phyloP scores from a whole-genome alignment of 352 stramenopile species.

The Pythium biforme region DNA sequence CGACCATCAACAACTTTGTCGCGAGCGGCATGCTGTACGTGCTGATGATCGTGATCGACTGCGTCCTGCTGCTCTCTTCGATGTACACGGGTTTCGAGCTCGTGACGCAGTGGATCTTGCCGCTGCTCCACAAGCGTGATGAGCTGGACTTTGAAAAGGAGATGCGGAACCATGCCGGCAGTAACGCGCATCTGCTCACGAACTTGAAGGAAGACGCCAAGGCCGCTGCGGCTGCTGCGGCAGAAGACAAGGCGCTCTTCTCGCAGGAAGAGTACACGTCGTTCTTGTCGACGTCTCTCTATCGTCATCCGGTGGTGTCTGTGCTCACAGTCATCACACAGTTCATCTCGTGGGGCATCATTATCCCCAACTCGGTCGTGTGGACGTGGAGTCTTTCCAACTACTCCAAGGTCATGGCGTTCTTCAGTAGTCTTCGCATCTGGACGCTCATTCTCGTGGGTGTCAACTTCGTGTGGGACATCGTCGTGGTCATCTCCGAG shows the following conservation, averaged over 20 bases:
- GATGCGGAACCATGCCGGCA: conserved; percentile 18
- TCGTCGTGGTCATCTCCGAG: conserved; percentile 2
- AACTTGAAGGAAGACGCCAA: background rate
- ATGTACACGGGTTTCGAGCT: conserved; percentile 8
- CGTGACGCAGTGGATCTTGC: conserved; percentile 13
- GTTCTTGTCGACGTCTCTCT: conserved; percentile 30
- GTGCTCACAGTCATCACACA: conserved; percentile 18
- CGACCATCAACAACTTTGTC: conserved; percentile 20
- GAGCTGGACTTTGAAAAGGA: conserved; percentile 11
- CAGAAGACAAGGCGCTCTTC: conserved; percentile 17
- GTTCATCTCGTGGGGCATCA: conserved; percentile 25
- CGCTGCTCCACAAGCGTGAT: conserved; percentile 18
- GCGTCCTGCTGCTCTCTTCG: conserved; percentile 11
- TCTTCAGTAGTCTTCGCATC: conserved; percentile 7
- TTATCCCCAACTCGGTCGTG: conserved; percentile 24
- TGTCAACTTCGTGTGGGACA: conserved; percentile 18
- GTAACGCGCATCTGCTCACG: background rate
- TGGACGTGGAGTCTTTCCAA: conserved; percentile 22
- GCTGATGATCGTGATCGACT: conserved; percentile 15
- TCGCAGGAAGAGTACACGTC: conserved; percentile 22
- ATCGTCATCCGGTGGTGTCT: conserved; percentile 15
- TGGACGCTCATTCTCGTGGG: conserved; percentile 19
- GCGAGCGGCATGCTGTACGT: conserved; percentile 18
- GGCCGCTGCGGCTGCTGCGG: background rate
- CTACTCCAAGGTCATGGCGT: conserved; percentile 12